Conservation (phyloP, 164 flowering plant species). For the Kalanchoe fedtschenkoi region DNA sequence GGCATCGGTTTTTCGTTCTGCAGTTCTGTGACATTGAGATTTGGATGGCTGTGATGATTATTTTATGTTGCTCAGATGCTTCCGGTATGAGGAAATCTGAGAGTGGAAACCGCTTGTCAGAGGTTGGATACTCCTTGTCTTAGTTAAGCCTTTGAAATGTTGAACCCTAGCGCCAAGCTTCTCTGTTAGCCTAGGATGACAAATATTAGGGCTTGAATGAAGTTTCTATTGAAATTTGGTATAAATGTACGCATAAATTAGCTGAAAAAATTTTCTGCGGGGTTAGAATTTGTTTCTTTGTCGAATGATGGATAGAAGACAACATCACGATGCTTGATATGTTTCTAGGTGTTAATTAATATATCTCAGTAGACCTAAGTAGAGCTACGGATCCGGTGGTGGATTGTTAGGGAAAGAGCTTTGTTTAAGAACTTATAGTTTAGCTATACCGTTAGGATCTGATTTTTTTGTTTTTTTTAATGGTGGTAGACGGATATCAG, state of each 20-base stretch:
- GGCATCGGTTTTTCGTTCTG: neutral
- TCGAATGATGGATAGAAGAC: neutral
- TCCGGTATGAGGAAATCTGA: constrained; percentile 49
- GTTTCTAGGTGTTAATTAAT: neutral
- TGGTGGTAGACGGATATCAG: constrained; percentile 50
- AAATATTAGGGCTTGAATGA: neutral
- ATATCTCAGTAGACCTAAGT: neutral
- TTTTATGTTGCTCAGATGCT: constrained; percentile 17
- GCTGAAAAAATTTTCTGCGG: neutral
- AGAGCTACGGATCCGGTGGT: neutral
- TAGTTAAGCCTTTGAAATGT: neutral
- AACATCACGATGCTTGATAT: neutral
- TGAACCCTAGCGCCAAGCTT: no score
- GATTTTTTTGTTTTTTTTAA: neutral
- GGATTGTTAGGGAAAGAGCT: neutral
- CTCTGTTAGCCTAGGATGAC: neutral
- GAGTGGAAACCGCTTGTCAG: constrained; percentile 46
- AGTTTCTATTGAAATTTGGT: neutral
- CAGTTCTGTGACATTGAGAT: neutral
- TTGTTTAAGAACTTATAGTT: neutral
- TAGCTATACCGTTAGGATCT: neutral
- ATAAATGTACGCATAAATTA: neutral
- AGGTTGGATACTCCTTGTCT: constrained; percentile 28
- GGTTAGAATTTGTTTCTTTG: neutral
- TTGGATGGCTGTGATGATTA: neutral